These are phyloP conservation scores for Gracilaria domingensis DNA, from an alignment of 23 red algal genomes.

Conservation along the genomic window DNA sequence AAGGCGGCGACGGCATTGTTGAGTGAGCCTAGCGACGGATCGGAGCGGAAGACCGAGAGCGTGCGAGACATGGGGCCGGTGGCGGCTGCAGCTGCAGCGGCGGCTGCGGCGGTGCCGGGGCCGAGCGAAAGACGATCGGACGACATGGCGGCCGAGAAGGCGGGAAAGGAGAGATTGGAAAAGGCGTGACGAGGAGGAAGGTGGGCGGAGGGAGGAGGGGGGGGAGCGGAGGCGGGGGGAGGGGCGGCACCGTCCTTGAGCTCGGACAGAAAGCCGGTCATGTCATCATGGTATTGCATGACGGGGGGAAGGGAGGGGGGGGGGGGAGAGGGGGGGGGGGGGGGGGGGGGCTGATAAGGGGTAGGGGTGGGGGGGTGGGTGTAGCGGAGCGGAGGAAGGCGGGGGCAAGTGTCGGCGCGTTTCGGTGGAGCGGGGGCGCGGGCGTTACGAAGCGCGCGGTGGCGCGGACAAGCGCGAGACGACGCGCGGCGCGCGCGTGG, in stretches of 20 bases:
- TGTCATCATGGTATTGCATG: constrained; percentile 50
- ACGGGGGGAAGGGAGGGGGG: not conserved
- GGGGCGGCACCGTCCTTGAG: constrained; percentile 46
- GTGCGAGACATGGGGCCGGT: constrained; percentile 40
- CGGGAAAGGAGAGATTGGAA: constrained; percentile 27
- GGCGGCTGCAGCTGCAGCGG: constrained; percentile 25
- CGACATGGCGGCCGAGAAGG: constrained; percentile 33
- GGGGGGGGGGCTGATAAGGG: not conserved
- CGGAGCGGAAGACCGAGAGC: constrained; percentile 2
- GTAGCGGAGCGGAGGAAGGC: not conserved
- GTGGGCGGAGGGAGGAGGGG: constrained; percentile 9
- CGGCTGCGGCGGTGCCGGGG: not conserved
- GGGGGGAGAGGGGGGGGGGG: not conserved
- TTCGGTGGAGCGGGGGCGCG: not conserved
- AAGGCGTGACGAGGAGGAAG: constrained; percentile 7
- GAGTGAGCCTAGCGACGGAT: constrained; percentile 30
- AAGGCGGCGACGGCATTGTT: constrained; percentile 46
- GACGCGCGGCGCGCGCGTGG: not conserved
- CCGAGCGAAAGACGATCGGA: constrained; percentile 37
- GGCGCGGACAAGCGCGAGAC: not conserved
- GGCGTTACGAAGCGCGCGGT: not conserved
- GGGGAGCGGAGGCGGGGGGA: constrained; percentile 26
- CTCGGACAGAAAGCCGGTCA: constrained; percentile 58
- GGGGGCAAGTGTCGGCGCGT: not conserved
- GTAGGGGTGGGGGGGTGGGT: not conserved